Percentiles rank a stretch among this genome's conserved stretches.
Evolutionary conservation across 2,329 filamentous ascomycete species (phyloP).

Genomic region (Aspergillus ochraceoroseus): DNA sequence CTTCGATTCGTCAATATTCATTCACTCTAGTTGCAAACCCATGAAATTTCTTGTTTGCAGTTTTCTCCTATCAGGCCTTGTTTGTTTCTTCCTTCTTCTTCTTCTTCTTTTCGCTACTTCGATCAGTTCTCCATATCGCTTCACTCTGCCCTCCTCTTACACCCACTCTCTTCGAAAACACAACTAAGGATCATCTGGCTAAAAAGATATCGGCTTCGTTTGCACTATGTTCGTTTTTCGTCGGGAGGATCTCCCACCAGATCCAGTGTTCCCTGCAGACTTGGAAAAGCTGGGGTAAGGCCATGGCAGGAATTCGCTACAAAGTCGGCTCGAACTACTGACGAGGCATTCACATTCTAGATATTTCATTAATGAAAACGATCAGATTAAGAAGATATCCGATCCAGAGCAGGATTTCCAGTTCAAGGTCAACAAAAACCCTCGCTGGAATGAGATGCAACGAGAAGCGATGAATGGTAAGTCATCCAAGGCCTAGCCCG

Average conservation of each 20-base stretch:
- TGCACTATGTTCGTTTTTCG: constrained; percentile 70
- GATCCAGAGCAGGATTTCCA: constrained; percentile 67
- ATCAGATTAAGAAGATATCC: constrained; percentile 67
- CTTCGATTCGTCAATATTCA: too few relatives aligned
- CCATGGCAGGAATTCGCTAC: background rate
- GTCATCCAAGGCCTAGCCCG: constrained; percentile 24
- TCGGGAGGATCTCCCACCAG: constrained; percentile 63
- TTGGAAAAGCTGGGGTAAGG: constrained; percentile 68
- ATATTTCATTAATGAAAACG: constrained; percentile 71
- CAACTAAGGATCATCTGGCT: too few relatives aligned
- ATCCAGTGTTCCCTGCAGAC: constrained; percentile 61
- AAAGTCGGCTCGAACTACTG: background rate
- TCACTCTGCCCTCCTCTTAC: too few relatives aligned
- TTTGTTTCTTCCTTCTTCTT: too few relatives aligned
- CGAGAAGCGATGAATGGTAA: constrained; percentile 68
- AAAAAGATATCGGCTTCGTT: too few relatives aligned
- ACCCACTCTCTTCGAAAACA: too few relatives aligned
- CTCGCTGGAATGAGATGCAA: constrained; percentile 71
- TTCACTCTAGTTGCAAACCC: too few relatives aligned
- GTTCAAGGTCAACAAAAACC: constrained; percentile 67
- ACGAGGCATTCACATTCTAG: constrained; percentile 41
- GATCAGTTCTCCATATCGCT: too few relatives aligned
- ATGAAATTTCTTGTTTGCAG: too few relatives aligned
- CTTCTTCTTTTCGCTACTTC: too few relatives aligned
- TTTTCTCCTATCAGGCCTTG: too few relatives aligned